Percentiles rank a stretch among this genome's conserved stretches.
phyloP scores from a whole-genome alignment of 345 rosid genomes.

The Brassica incana region DNA sequence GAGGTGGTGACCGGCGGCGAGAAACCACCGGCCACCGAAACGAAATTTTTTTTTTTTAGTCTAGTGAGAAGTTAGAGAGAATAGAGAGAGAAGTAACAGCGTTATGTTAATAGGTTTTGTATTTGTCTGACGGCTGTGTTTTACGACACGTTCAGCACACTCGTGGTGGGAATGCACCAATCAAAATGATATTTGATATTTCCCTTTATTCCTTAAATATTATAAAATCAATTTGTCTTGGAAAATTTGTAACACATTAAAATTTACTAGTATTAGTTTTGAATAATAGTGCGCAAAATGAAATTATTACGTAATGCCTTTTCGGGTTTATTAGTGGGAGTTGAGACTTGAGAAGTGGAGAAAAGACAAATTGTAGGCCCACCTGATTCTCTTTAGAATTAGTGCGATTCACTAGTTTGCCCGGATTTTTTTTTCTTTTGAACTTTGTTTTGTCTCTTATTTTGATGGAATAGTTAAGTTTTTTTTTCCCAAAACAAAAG shows the following conservation, averaged over 20 bases:
- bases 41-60: too few species aligned
- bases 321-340: too few species aligned
- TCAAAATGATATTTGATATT: conserved; percentile 6
- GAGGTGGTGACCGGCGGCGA: too few species aligned
- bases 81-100: too few species aligned
- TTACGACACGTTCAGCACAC: conserved; percentile 25
- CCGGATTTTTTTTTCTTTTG: neutral
- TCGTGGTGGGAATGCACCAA: conserved; percentile 39
- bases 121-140: too few species aligned
- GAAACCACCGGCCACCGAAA: too few species aligned
- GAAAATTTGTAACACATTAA: neutral
- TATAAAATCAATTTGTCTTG: neutral
- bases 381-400: too few species aligned
- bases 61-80: too few species aligned
- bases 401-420: too few species aligned
- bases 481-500: neutral
- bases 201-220: neutral
- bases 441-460: neutral
- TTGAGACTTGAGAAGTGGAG: too few species aligned
- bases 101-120: too few species aligned
- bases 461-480: conserved; percentile 15
- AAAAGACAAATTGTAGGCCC: too few species aligned
- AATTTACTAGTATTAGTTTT: neutral
- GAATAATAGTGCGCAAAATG: neutral
- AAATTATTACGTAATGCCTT: conserved; percentile 38